phyloP scores from a whole-genome alignment of 78 protist genomes.

The Isochrysis galbana region DNA sequence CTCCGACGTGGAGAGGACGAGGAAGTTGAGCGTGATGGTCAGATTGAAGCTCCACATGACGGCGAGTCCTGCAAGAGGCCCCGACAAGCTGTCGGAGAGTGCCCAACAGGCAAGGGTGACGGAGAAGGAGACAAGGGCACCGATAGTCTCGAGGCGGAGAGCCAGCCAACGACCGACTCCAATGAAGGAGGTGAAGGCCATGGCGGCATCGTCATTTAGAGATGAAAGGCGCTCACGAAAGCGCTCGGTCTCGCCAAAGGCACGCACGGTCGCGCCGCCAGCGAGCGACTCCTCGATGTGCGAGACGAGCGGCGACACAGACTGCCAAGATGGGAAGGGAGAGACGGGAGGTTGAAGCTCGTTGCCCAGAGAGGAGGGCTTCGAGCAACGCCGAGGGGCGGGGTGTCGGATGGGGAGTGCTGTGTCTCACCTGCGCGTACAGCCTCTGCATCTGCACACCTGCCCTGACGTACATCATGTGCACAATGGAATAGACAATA shows the following conservation, averaged over 20 bases:
- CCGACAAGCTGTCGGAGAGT: not conserved
- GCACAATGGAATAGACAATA: constrained; percentile 58
- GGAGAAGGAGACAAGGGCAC: not conserved
- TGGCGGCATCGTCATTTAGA: constrained; percentile 15
- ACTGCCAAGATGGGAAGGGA: too few relatives aligned
- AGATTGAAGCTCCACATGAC: not conserved
- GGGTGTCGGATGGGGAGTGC: too few relatives aligned
- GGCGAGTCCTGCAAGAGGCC: not conserved
- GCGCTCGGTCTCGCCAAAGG: constrained; percentile 49
- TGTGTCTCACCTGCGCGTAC: constrained; percentile 57
- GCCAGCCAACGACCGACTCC: constrained; percentile 31
- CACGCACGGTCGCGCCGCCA: constrained; percentile 59
- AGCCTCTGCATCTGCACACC: constrained; percentile 78
- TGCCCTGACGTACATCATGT: constrained; percentile 61
- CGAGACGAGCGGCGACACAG: constrained; percentile 75
- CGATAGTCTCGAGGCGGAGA: not conserved
- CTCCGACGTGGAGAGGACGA: not conserved
- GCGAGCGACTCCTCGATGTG: constrained; percentile 78
- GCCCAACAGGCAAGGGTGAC: not conserved
- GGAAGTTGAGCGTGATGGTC: not conserved
- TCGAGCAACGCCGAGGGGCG: too few relatives aligned
- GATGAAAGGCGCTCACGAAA: not conserved
- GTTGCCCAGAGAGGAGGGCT: too few relatives aligned
- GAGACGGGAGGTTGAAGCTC: too few relatives aligned
- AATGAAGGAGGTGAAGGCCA: not conserved